Conservation (phyloP, 1,284 basidiomycete genomes). For the Cutaneotrichosporon dermatis region DNA sequence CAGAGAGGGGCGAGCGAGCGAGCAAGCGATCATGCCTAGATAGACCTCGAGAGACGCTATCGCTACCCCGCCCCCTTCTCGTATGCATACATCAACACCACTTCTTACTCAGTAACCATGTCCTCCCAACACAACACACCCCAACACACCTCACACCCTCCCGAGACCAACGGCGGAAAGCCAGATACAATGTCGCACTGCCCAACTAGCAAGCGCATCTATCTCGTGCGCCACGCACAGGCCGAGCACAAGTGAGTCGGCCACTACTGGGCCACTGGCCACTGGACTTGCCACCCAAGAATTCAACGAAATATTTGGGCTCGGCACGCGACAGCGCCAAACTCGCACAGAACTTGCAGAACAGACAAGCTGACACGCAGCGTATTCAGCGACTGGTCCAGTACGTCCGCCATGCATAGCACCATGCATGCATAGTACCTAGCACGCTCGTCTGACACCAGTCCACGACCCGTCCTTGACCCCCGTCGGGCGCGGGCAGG, state of each 20-base stretch:
- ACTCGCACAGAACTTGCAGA: background rate
- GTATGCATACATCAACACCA: no score
- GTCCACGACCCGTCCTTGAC: slow-evolving; percentile 47
- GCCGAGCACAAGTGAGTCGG: slow-evolving; percentile 45
- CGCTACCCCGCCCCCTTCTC: no score
- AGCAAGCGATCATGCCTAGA: no score
- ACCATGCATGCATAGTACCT: background rate
- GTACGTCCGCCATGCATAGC: slow-evolving; percentile 19
- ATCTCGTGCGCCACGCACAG: slow-evolving; percentile 49
- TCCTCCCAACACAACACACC: background rate
- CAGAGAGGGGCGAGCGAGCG: no score
- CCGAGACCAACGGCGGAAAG: background rate
- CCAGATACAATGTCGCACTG: background rate
- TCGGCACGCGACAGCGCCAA: background rate
- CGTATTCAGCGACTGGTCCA: slow-evolving; percentile 44
- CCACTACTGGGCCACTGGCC: no score
- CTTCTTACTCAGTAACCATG: no score
- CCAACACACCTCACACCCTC: background rate
- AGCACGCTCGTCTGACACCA: slow-evolving; percentile 8
- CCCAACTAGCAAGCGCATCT: slow-evolving; percentile 32
- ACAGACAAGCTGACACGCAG: slow-evolving; percentile 18
- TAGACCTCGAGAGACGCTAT: no score
- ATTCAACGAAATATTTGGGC: background rate
- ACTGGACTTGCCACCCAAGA: background rate
- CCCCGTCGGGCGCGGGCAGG: slow-evolving; percentile 40